Evolutionary conservation across 2,329 filamentous ascomycete genomes (phyloP).

Genomic region (Alternaria consortialis): DNA sequence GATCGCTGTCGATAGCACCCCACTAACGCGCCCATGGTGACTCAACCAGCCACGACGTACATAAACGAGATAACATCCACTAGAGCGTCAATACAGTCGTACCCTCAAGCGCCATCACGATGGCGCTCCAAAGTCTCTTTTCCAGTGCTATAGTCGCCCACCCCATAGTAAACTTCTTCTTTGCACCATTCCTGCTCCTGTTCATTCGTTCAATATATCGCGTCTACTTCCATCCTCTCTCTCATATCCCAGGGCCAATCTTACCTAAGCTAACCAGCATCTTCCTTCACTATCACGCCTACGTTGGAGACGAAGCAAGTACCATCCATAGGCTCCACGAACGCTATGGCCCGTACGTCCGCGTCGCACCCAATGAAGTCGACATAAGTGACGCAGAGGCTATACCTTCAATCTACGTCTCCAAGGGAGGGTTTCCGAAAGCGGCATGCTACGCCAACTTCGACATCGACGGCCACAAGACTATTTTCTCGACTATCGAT

Average conservation of each 20-base stretch:
- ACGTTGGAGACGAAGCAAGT: slow-evolving; percentile 40
- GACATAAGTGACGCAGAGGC: slow-evolving; percentile 49
- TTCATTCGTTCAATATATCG: slow-evolving; percentile 31
- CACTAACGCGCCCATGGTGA: slow-evolving; percentile 15
- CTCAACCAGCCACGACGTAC: slow-evolving; percentile 18
- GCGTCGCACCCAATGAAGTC: slow-evolving; percentile 39
- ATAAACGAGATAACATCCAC: slow-evolving; percentile 7
- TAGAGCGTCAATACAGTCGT: background rate
- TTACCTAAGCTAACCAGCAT: slow-evolving; percentile 33
- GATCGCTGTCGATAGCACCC: slow-evolving; percentile 17
- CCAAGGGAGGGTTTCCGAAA: slow-evolving; percentile 64
- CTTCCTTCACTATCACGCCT: slow-evolving; percentile 42
- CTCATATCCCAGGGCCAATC: slow-evolving; percentile 35
- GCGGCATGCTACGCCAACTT: slow-evolving; percentile 64
- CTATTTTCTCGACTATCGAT: slow-evolving; percentile 62
- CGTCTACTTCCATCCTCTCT: slow-evolving; percentile 33
- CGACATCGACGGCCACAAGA: slow-evolving; percentile 64
- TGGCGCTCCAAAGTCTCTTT: slow-evolving; percentile 17
- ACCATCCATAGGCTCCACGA: slow-evolving; percentile 32
- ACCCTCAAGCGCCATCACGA: background rate
- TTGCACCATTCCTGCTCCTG: slow-evolving; percentile 18
- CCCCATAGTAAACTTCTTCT: slow-evolving; percentile 5
- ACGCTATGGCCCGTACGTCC: slow-evolving; percentile 34
- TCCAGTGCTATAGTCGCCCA: slow-evolving; percentile 6
- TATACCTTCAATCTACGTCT: slow-evolving; percentile 61